Base-by-base conservation (phyloP, 371 early-diverging fungal species). In the Mucor saturninus region DNA sequence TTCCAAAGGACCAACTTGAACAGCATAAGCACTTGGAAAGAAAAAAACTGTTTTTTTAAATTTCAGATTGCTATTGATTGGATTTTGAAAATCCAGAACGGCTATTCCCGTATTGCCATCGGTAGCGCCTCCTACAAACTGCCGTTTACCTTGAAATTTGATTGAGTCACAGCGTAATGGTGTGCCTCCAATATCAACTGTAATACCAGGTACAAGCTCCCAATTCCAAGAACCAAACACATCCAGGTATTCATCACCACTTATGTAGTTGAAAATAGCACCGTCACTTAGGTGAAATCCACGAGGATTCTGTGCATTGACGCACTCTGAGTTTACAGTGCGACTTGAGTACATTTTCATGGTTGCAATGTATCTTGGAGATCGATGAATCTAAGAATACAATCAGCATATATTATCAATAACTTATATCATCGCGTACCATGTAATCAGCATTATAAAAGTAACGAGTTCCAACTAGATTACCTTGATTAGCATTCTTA, bases 281-380 rank as follows among this genome's bases (percentile, higher is more conserved):
- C 76, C 73, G 48, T 73, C 73, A 45, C 67, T 71, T 3, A 76
- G 32, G 56, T 72, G 71, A 29, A 65, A 67, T 6, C 76, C 76
- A 31, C 38, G 54, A 1, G 62, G 59, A 30, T 70, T 70, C 59
- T 76, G 73, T 7, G 15, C 31, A 42, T 76, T 76, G 38, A 76
- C 26, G 21, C 76, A 76, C 32, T 76, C 76, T 14, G 70, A 66
- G 15, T 70, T 72, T 1, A 67, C 42, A 0, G 76, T 76, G 11
- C 76, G 67, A n/a, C 49, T 54, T 5, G 73, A 72, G 35, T 69
- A 67, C 76, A 76, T 73, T 54, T 73, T 76, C 32, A 76, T 43
- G n/a, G 76, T 73, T 42, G 62, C 56, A 26, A 76, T 52, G 48
- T 68, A 73, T 3, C 57, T 53, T 9, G 53, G 55, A 2, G 68